Base-by-base conservation (phyloP, 2,329 filamentous ascomycete genomes). In the Daldinia eschscholtzii region DNA sequence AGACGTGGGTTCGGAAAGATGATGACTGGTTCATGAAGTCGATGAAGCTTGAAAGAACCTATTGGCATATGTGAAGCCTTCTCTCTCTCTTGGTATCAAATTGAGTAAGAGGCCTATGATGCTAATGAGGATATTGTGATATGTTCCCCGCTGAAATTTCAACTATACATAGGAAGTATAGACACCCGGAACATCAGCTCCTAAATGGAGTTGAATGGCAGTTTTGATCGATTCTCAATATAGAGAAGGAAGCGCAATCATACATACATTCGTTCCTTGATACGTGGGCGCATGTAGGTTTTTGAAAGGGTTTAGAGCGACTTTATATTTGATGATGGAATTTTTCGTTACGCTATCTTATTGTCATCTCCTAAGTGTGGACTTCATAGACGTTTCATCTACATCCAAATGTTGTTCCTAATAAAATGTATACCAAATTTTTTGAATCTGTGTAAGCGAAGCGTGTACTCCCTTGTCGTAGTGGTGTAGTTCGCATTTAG, bases 1-100 rank as follows among this genome's bases (percentile, higher is more conserved):
- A 55, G 30, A 55, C 50, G n/a, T 55, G 50, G 50, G 50, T 55
- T 55, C 50, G 50, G 13, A 55, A 55, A 28, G 50, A 55, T 23
- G 30, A 55, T 28, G 50, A 55, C 30, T 37, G 50, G 50, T 55
- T 55, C 18, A 12, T 55, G 50, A 55, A 55, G 13, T 20, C 33
- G 15, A 23, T 55, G 20, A 55, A 13, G 33, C 7, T 55, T 7
- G 52, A 55, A 26, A 55, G 33, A 26, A 55, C 30, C n/a, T 37
- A 55, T 55, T 55, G 52, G 52, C 18, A 39, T 26, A 23, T 37
- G 13, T 37, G 12, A 23, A 30, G 9, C 30, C 10, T 55, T 9
- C 10, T 9, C 33, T 35, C 30, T 33, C 9, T 33, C 33, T 39
- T 39, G 18, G 30, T 20, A 23, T 37, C 10, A 10, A 23, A 37